These are phyloP conservation scores for Sugiyamaella castrensis DNA, from an alignment of 1,139 yeast species.

Conservation along the genomic window DNA sequence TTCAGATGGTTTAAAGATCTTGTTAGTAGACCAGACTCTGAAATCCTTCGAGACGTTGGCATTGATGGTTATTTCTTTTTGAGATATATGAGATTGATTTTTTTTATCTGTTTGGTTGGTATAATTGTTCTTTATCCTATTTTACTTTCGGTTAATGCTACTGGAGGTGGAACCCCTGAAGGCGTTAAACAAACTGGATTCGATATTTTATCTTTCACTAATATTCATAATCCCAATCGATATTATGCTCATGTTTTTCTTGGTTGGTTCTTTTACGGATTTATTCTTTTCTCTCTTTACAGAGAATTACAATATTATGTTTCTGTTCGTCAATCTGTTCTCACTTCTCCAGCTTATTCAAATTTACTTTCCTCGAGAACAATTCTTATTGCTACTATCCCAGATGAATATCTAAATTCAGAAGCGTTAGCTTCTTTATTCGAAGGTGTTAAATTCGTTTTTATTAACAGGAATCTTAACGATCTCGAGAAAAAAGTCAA, in stretches of 20 bases:
- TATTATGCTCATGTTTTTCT: slow-evolving; percentile 85
- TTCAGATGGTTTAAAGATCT: slow-evolving; percentile 39
- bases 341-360: slow-evolving; percentile 78
- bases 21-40: slow-evolving; percentile 55
- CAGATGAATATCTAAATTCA: slow-evolving; percentile 60
- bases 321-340: slow-evolving; percentile 74
- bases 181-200: slow-evolving; percentile 56
- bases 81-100: slow-evolving; percentile 67
- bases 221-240: slow-evolving; percentile 59
- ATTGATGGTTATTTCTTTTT: slow-evolving; percentile 86
- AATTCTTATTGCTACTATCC: slow-evolving; percentile 76
- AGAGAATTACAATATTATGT: slow-evolving; percentile 79
- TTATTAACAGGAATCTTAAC: slow-evolving; percentile 67
- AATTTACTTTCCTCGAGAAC: slow-evolving; percentile 72
- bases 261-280: slow-evolving; percentile 76
- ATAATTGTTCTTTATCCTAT: slow-evolving; percentile 70
- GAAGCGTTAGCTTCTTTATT: slow-evolving; percentile 57
- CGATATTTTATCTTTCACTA: slow-evolving; percentile 74
- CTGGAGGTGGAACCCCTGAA: slow-evolving; percentile 59
- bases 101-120: slow-evolving; percentile 58
- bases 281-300: slow-evolving; percentile 66
- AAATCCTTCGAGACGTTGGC: slow-evolving; percentile 74
- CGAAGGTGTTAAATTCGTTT: slow-evolving; percentile 69
- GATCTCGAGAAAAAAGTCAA: slow-evolving; percentile 56
- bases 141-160: slow-evolving; percentile 81